Evolutionary conservation across 805 yeast species (phyloP), one percentile per base, ranked within the genome.

Genomic region (Suhomyces tanzawaensis): DNA sequence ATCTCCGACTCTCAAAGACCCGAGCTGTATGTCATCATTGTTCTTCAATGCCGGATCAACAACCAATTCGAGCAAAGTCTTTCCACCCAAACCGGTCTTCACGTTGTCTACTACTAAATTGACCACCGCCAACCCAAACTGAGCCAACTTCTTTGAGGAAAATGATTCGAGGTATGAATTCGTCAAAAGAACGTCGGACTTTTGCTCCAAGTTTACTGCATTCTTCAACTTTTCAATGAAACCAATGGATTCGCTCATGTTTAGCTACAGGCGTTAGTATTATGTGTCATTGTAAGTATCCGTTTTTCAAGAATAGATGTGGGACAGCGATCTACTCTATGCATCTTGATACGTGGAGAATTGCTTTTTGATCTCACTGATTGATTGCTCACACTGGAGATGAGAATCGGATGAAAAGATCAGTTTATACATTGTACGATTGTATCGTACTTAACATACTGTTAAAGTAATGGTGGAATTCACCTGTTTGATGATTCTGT

Each of bases 81-180:
- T 77, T 2, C 96, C 96, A 12, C 87, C 95, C 7, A 87, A 62
- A 0, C 95, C 95, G 0, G 90, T 83, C 39, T 83, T 68, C 2
- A 85, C 60, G 39, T 79, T 77, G n/a, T 72, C 71, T 11, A 83
- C 63, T 0, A 64, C 55, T 33, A 91, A 64, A 57, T 89, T 85
- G 33, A 80, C 57, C 4, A 87, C 66, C 0, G 97, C 97, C 18
- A 85, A 64, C 0, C 96, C 97, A 36, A 76, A 70, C 8, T 67
- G 61, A 0, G 83, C 83, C n/a, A 91, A 67, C 39, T 72, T 71
- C 53, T 82, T 82, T 1, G 89, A 79, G 1, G 91, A 47, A 40
- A 62, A 65, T 4, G 54, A 28, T 29, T 50, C 50, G 16, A 69
- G 53, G 34, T 62, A 66, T 3, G 54, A 39, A 32, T 65, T 53